phyloP scores from a whole-genome alignment of 1,284 basidiomycete genomes.

The Quambalaria eucalypti region DNA sequence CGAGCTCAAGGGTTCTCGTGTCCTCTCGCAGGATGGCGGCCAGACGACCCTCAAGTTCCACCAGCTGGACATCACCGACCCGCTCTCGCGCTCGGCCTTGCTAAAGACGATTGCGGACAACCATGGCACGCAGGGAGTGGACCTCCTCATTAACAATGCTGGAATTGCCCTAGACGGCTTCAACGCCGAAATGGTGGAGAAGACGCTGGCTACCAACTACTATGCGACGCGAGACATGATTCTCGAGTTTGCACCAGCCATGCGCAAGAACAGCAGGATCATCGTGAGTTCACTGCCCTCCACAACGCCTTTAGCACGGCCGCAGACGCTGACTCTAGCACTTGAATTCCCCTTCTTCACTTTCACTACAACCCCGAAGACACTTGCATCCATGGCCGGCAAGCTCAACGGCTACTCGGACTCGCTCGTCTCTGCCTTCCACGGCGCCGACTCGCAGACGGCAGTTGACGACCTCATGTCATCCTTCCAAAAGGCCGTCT shows the following conservation, averaged over 20 bases:
- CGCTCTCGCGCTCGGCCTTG: constrained; percentile 12
- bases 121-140: constrained; percentile 15
- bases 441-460: constrained; percentile 10
- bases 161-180: constrained; percentile 39
- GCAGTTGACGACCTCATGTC: constrained; percentile 25
- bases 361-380: too few relatives aligned
- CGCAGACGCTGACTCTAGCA: too few relatives aligned
- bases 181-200: constrained; percentile 30
- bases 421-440: constrained; percentile 20
- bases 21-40: constrained; percentile 10
- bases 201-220: constrained; percentile 40
- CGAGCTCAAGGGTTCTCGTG: constrained; percentile 20
- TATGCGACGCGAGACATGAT: constrained; percentile 27
- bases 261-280: constrained; percentile 22
- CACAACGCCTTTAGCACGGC: too few relatives aligned
- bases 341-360: too few relatives aligned
- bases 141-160: constrained; percentile 40
- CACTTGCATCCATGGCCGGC: constrained; percentile 30
- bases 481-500: constrained; percentile 26
- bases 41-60: constrained; percentile 9
- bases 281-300: constrained; percentile 9
- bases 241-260: constrained; percentile 14
- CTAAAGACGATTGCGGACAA: constrained; percentile 11
- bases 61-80: constrained; percentile 20
- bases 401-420: constrained; percentile 22